Evolutionary conservation across 2,329 filamentous ascomycete genomes (phyloP), one percentile per base, ranked within the genome.

Genomic region (Alternaria angustiovoidea): DNA sequence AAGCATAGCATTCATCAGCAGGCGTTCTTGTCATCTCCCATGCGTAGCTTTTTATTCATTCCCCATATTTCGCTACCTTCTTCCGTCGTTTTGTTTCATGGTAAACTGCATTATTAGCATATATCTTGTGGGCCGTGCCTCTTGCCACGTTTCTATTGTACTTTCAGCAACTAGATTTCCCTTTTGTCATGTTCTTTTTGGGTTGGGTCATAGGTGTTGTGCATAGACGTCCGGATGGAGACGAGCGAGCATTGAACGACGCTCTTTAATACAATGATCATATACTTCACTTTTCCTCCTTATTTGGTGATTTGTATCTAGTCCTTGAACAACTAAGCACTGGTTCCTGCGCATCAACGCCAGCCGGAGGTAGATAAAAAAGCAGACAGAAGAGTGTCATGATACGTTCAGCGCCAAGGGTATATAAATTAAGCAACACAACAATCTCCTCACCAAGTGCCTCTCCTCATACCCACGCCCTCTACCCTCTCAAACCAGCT

Each of bases 51-150:
- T 34, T 36, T 18, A 48, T 32, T 49, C 22, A 49, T 38, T 36
- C 46, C 20, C 46, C 9, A 26, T 38, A 20, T 32, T 38, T 12
- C n/a, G 34, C 9, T 12, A 53, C 9, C 28, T 36, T 14, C 41
- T 44, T 54, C 18, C 20, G 7, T 42, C n/a, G 22, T 66, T 69
- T 9, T 71, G 66, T 61, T 69, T 68, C 82, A 18, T 49, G 46
- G 36, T 38, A 26, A 24, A 38, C 46, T 49, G 46, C 46, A 49
- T 49, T 49, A 49, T 20, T 49, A 49, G 46, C 30, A 49, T 49
- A 49, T 38, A 49, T 49, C 14, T 49, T 49, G 32, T 20, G 46
- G 46, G 46, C 8, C 30, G 32, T 49, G 20, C 34, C 46, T 36
- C 14, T 49, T 38, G 34, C 46, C 20, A 49, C 20, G 46, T 38